Conservation (phyloP, 345 rosid species). For the Rubroshorea leprosula region DNA sequence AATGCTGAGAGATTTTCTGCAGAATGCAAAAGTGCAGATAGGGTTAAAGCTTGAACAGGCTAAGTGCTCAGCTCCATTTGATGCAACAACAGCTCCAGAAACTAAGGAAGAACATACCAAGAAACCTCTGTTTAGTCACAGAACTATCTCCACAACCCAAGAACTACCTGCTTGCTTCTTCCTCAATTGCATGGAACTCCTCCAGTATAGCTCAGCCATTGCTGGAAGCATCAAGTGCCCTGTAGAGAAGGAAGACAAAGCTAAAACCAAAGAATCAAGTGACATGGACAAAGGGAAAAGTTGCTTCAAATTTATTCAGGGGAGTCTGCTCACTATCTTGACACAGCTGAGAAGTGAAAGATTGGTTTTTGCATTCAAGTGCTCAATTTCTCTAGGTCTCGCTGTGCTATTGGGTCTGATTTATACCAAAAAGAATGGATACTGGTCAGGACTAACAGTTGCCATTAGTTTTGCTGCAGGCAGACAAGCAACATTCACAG, state of each 20-base stretch:
- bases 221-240: constrained; percentile 2
- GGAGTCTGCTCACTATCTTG: not conserved
- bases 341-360: constrained; percentile 21
- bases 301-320: not conserved
- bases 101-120: constrained; percentile 26
- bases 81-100: constrained; percentile 47
- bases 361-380: constrained; percentile 49
- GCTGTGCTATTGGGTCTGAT: constrained; percentile 59
- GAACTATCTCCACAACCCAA: constrained; percentile 32
- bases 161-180: constrained; percentile 68
- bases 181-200: constrained; percentile 64
- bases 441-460: constrained; percentile 79
- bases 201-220: constrained; percentile 21
- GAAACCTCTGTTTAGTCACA: constrained; percentile 35
- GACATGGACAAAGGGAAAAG: not conserved
- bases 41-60: constrained; percentile 14
- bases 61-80: constrained; percentile 23
- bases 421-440: constrained; percentile 62
- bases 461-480: constrained; percentile 56
- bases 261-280: not conserved
- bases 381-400: constrained; percentile 63
- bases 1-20: constrained; percentile 33
- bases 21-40: constrained; percentile 39
- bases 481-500: constrained; percentile 73
- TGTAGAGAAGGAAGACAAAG: not conserved